Evolutionary conservation across 208 protist genomes (phyloP).

Genomic region (Acanthamoeba castellanii): DNA sequence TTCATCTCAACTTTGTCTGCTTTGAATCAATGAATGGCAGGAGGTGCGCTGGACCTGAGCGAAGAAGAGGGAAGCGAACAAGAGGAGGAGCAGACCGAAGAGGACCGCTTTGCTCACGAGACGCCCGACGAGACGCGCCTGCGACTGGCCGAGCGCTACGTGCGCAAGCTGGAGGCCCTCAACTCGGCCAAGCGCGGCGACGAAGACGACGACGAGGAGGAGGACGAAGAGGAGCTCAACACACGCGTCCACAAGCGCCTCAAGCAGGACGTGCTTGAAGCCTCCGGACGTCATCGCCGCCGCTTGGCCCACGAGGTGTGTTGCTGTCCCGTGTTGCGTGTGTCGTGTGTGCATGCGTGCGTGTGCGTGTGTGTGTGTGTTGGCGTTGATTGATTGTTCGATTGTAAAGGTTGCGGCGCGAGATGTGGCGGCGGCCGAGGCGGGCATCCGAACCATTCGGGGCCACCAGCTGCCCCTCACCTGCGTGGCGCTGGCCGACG

Average conservation of each 20-base stretch:
- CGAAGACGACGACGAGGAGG: slow-evolving; percentile 20
- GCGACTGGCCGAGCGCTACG: slow-evolving; percentile 33
- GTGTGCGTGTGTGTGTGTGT: background rate
- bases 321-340: background rate
- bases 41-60: background rate
- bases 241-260: background rate
- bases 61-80: background rate
- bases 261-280: slow-evolving; percentile 61
- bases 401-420: background rate
- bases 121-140: slow-evolving; percentile 46
- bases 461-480: slow-evolving; percentile 66
- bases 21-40: no score
- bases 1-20: background rate
- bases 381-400: background rate
- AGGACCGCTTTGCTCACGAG: slow-evolving; percentile 38
- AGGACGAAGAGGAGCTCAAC: slow-evolving; percentile 2
- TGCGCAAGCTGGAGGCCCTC: slow-evolving; percentile 7
- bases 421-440: background rate
- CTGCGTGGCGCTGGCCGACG: slow-evolving; percentile 46
- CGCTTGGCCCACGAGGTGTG: slow-evolving; percentile 21
- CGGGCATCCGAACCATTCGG: background rate
- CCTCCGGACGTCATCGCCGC: background rate
- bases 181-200: background rate
- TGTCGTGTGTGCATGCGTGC: background rate
- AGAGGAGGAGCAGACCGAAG: slow-evolving; percentile 1